Percentiles rank a stretch among this genome's conserved stretches.
Evolutionary conservation across 306 rosid genomes (phyloP).

Genomic region (Spatholobus suberectus): DNA sequence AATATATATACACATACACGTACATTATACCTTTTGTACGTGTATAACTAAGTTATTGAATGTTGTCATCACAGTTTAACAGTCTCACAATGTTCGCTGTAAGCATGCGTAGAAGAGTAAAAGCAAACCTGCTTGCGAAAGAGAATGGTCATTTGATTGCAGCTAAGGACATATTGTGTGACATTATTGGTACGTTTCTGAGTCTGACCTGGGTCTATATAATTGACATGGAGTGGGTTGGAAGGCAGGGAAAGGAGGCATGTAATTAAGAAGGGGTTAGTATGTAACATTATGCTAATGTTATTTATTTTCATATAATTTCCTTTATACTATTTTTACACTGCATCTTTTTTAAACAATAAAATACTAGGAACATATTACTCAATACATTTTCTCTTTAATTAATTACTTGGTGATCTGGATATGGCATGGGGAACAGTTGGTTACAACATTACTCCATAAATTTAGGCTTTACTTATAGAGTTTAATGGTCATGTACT

Average conservation of each 20-base stretch:
- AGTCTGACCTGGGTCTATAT: not conserved
- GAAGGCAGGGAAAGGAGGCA: not conserved
- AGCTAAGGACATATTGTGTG: not conserved
- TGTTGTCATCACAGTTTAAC: constrained; percentile 3
- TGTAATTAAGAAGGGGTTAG: not conserved
- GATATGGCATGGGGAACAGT: not conserved
- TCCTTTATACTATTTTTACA: not conserved
- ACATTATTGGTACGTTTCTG: not conserved
- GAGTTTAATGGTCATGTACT: too few relatives aligned
- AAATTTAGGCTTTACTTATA: not conserved
- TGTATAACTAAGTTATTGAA: not conserved
- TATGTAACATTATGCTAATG: not conserved
- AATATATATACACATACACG: not conserved
- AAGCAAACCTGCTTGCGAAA: constrained; percentile 3
- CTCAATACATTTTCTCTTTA: not conserved
- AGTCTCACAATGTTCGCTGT: not conserved
- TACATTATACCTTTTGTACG: not conserved
- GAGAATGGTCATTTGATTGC: not conserved
- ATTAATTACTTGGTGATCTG: not conserved
- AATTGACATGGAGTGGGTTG: not conserved
- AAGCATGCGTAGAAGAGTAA: not conserved
- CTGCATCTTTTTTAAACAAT: not conserved
- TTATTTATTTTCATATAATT: not conserved
- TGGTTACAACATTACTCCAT: not conserved
- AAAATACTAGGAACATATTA: not conserved